Conservation (phyloP, 106 monocot genomes). For the Platanthera guangdongensis region DNA sequence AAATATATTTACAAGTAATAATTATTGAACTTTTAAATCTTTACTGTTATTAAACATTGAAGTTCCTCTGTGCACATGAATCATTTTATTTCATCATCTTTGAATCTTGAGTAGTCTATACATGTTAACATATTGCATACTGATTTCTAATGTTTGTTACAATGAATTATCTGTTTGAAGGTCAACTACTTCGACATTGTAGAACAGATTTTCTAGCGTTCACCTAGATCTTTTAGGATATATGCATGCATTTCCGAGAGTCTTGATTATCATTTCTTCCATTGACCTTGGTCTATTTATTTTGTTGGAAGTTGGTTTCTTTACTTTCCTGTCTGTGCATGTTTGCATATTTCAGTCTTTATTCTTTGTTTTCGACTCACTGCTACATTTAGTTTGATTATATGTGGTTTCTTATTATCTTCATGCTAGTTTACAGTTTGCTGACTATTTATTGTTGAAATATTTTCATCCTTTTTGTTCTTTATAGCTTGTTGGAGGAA, state of each 20-base stretch:
- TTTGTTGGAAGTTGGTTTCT: background rate
- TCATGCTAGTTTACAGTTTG: background rate
- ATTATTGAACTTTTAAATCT: too few species aligned
- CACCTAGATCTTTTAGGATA: background rate
- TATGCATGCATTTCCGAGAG: background rate
- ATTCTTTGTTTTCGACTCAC: background rate
- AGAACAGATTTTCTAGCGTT: background rate
- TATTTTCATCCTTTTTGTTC: background rate
- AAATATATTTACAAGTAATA: too few species aligned
- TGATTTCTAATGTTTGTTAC: background rate
- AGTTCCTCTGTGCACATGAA: too few species aligned
- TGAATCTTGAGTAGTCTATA: background rate
- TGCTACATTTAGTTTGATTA: background rate
- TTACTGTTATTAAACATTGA: too few species aligned
- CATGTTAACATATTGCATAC: background rate
- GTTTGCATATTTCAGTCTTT: background rate
- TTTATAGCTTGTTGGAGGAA: slow-evolving; percentile 82
- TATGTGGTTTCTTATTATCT: background rate
- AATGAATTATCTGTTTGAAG: background rate
- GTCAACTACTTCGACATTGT: background rate
- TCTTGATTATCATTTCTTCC: background rate
- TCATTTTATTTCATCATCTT: background rate
- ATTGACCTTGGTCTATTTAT: background rate
- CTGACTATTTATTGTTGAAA: background rate
- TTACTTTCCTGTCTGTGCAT: background rate